phyloP scores from a whole-genome alignment of 176 grass and related monocot species.

The Zoysia pacifica region DNA sequence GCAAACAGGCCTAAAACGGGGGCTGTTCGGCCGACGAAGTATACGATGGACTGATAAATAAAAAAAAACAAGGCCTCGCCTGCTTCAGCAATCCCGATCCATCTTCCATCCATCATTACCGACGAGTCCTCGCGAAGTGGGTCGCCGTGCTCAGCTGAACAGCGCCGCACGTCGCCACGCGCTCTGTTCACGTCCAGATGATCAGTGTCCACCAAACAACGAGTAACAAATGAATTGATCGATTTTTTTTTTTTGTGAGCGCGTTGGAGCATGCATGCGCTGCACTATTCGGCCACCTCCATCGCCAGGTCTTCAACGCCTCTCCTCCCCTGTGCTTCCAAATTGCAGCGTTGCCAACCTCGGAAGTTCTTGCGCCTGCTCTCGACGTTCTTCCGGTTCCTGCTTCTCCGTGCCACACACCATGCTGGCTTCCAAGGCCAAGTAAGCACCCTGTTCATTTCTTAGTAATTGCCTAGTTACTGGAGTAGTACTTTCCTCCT shows the following conservation, averaged over 20 bases:
- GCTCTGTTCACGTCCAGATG: not conserved
- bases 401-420: not conserved
- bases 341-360: not conserved
- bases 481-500: not conserved
- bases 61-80: too few species aligned
- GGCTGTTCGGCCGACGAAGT: too few species aligned
- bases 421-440: constrained; percentile 69
- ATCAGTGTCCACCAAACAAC: not conserved
- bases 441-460: constrained; percentile 34
- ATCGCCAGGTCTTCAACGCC: too few species aligned
- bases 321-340: not conserved
- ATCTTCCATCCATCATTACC: too few species aligned
- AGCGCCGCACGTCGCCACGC: constrained; percentile 1
- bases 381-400: not conserved
- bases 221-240: not conserved
- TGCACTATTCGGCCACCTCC: not conserved
- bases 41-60: too few species aligned
- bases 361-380: not conserved
- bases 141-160: not conserved
- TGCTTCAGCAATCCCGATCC: too few species aligned
- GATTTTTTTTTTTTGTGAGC: too few species aligned
- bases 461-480: not conserved
- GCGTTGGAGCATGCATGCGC: not conserved
- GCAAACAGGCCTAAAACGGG: too few species aligned
- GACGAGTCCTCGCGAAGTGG: not conserved